Evolutionary conservation across 257 asterid species (phyloP).

Genomic region (Echites panduratus): DNA sequence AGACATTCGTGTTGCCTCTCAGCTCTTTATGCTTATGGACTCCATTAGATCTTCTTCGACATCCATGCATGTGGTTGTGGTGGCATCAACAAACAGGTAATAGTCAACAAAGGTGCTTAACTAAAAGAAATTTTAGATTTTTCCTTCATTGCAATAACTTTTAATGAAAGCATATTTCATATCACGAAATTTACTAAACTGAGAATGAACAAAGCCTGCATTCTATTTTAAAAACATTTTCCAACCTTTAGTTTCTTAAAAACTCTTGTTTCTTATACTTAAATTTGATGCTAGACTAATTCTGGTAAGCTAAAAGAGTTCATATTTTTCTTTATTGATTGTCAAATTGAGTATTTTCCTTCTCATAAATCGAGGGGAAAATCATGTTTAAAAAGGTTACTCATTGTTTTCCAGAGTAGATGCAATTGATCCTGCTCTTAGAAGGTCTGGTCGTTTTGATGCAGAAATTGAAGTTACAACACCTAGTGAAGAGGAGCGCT

Average conservation of each 20-base stretch:
- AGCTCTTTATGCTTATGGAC: slow-evolving; percentile 86
- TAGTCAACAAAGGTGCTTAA: not conserved
- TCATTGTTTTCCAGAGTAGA: slow-evolving; percentile 54
- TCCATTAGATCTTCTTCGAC: slow-evolving; percentile 40
- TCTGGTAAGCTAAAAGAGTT: not conserved
- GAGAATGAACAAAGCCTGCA: not conserved
- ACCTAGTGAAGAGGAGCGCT: slow-evolving; percentile 78
- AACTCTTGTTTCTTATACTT: not conserved
- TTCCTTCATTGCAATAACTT: too few species aligned
- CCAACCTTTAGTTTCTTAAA: not conserved
- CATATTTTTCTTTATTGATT: not conserved
- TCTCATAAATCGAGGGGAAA: not conserved
- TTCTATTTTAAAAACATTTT: not conserved
- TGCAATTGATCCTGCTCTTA: slow-evolving; percentile 83
- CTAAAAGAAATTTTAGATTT: not conserved
- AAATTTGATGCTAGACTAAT: not conserved
- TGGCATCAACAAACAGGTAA: slow-evolving; percentile 95
- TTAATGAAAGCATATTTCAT: not conserved
- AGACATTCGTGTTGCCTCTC: slow-evolving; percentile 77
- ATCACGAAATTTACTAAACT: not conserved
- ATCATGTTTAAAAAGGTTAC: not conserved
- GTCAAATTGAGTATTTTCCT: not conserved
- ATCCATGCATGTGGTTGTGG: slow-evolving; percentile 68
- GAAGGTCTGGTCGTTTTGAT: slow-evolving; percentile 96
- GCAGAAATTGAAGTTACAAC: slow-evolving; percentile 88